Evolutionary conservation across 345 rosid species (phyloP).

Genomic region (Cardiospermum halicacabum): DNA sequence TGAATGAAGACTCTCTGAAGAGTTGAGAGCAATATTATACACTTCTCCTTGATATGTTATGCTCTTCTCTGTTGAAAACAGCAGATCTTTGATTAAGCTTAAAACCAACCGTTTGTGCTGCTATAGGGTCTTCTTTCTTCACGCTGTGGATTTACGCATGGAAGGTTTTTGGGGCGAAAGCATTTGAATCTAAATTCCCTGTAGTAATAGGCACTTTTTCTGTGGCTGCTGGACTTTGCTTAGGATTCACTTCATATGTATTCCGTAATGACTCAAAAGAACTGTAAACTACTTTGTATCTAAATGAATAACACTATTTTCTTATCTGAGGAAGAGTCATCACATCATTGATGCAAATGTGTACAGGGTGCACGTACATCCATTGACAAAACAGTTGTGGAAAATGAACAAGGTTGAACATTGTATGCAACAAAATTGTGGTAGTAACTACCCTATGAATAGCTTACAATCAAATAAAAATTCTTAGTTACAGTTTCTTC

Average conservation of each 20-base stretch:
- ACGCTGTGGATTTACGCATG: constrained; percentile 59
- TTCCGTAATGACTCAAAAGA: constrained; percentile 56
- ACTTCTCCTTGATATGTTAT: too few relatives aligned
- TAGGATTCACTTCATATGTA: constrained; percentile 44
- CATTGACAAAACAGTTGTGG: background rate
- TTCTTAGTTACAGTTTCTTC: background rate
- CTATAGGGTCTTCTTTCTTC: constrained; percentile 47
- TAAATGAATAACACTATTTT: too few relatives aligned
- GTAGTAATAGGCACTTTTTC: constrained; percentile 37
- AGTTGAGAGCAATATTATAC: too few relatives aligned
- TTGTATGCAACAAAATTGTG: background rate
- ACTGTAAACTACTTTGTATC: constrained; percentile 19
- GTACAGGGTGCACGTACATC: too few relatives aligned
- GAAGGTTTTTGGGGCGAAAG: constrained; percentile 41
- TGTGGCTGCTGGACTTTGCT: constrained; percentile 43
- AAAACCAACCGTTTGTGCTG: too few relatives aligned
- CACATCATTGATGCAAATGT: too few relatives aligned
- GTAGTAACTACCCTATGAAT: background rate
- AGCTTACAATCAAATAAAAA: background rate
- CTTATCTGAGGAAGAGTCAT: too few relatives aligned
- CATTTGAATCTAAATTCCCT: constrained; percentile 42
- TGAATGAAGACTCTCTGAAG: too few relatives aligned
- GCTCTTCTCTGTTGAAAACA: too few relatives aligned
- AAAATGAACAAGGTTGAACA: background rate
- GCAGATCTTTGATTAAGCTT: too few relatives aligned